These are phyloP conservation scores for Linnemannia elongata DNA, from an alignment of 192 early-diverging fungal species.

Conservation along the genomic window DNA sequence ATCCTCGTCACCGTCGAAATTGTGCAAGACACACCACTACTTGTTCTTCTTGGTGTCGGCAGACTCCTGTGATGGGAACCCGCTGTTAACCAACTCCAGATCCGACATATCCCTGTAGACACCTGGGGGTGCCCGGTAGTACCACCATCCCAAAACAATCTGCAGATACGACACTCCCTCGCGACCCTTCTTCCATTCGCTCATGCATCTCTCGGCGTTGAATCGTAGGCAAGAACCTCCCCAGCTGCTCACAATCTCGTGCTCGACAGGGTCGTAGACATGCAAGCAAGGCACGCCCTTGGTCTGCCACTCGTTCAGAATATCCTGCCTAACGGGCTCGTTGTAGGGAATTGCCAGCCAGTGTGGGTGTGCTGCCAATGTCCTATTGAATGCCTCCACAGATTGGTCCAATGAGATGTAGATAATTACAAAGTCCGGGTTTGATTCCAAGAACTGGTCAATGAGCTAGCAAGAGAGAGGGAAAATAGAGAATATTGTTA, in stretches of 20 bases:
- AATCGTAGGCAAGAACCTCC: slow-evolving; percentile 49
- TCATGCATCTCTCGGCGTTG: slow-evolving; percentile 36
- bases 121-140: slow-evolving; percentile 27
- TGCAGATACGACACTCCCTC: slow-evolving; percentile 39
- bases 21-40: not conserved
- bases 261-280: slow-evolving; percentile 43
- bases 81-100: slow-evolving; percentile 20
- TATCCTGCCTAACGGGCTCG: slow-evolving; percentile 29
- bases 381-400: slow-evolving; percentile 34
- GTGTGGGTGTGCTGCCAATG: slow-evolving; percentile 34
- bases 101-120: slow-evolving; percentile 41
- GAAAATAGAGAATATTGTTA: not conserved
- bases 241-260: slow-evolving; percentile 47
- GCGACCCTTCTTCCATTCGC: slow-evolving; percentile 35
- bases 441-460: slow-evolving; percentile 34
- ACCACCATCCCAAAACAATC: slow-evolving; percentile 42
- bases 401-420: slow-evolving; percentile 37
- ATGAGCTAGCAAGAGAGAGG: slow-evolving; percentile 3
- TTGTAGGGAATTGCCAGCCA: slow-evolving; percentile 48
- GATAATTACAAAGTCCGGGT: slow-evolving; percentile 37
- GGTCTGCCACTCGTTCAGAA: slow-evolving; percentile 52
- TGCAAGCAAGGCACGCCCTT: slow-evolving; percentile 42
- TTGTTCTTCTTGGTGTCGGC: slow-evolving; percentile 17
- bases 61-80: slow-evolving; percentile 10
- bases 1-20: not conserved